Conservation (phyloP, 2,329 filamentous ascomycete species). For the Calonectria leucothoes region DNA sequence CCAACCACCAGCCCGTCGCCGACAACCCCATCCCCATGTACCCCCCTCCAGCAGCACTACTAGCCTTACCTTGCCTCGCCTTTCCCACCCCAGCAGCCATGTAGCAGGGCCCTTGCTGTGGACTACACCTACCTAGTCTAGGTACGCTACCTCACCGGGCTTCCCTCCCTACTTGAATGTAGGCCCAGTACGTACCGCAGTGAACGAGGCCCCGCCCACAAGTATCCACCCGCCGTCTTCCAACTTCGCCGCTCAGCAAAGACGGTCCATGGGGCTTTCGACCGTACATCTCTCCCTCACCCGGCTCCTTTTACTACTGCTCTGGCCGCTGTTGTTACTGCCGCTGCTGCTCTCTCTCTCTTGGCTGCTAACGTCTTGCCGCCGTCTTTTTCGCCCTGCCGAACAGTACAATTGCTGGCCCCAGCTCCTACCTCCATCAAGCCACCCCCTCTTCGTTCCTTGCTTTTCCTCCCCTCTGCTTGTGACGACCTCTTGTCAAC, state of each 20-base stretch:
- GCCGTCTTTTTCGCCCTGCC: constrained; percentile 27
- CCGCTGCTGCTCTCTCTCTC: constrained; percentile 24
- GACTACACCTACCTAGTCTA: constrained; percentile 1
- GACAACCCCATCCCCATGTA: constrained; percentile 11
- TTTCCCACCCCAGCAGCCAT: neutral
- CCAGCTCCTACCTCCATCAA: constrained; percentile 43
- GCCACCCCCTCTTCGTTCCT: constrained; percentile 44
- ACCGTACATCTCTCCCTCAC: constrained; percentile 24
- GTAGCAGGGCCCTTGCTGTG: constrained; percentile 6
- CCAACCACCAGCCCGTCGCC: neutral
- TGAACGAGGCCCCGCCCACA: constrained; percentile 23
- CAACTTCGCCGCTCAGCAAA: constrained; percentile 25
- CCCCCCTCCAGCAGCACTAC: constrained; percentile 5
- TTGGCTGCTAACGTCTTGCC: constrained; percentile 24
- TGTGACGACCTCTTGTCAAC: constrained; percentile 40
- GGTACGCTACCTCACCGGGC: neutral
- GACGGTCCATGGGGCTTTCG: constrained; percentile 22
- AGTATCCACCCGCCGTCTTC: constrained; percentile 20
- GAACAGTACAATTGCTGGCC: constrained; percentile 33
- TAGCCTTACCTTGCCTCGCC: constrained; percentile 4
- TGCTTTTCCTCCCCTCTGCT: constrained; percentile 36
- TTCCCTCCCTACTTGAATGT: neutral
- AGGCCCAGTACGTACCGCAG: constrained; percentile 11
- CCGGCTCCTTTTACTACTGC: constrained; percentile 22
- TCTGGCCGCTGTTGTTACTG: constrained; percentile 15